Conservation (phyloP, 2,329 filamentous ascomycete species). For the Raffaelea ambrosiae region DNA sequence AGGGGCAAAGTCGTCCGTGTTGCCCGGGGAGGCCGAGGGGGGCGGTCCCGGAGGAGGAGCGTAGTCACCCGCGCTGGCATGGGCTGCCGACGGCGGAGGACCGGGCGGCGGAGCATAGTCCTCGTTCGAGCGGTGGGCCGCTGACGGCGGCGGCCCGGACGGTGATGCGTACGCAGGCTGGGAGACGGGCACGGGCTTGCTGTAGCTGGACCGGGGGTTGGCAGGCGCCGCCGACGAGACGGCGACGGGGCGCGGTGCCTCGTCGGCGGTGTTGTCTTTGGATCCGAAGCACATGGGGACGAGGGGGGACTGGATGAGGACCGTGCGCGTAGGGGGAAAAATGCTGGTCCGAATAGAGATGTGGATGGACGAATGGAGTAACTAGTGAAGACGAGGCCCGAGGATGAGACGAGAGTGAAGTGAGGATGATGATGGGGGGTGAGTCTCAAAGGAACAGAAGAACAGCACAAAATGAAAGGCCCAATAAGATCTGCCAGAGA, state of each 20-base stretch:
- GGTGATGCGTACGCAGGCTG: constrained; percentile 12
- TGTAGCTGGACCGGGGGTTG: not conserved
- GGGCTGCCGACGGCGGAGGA: constrained; percentile 11
- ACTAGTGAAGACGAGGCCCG: no score
- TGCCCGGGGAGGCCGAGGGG: constrained; percentile 14
- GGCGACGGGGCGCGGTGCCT: constrained; percentile 1
- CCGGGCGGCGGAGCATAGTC: constrained; percentile 19
- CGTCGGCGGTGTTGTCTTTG: constrained; percentile 5
- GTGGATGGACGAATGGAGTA: no score
- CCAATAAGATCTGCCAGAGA: no score
- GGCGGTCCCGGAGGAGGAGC: constrained; percentile 16
- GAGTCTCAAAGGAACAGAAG: no score
- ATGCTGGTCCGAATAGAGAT: no score
- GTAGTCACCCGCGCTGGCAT: constrained; percentile 7
- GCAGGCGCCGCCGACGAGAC: not conserved
- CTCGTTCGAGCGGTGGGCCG: no score
- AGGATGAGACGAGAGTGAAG: no score
- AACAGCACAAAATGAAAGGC: no score
- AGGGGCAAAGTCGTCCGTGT: constrained; percentile 14
- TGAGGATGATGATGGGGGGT: no score
- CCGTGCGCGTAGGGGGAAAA: no score
- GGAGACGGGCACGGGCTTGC: not conserved
- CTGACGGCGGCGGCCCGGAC: constrained; percentile 16
- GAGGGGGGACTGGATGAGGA: no score
- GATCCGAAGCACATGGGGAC: constrained; percentile 14